These are phyloP conservation scores for Vaucheria bursata DNA, from an alignment of 352 stramenopile species.

Conservation along the genomic window DNA sequence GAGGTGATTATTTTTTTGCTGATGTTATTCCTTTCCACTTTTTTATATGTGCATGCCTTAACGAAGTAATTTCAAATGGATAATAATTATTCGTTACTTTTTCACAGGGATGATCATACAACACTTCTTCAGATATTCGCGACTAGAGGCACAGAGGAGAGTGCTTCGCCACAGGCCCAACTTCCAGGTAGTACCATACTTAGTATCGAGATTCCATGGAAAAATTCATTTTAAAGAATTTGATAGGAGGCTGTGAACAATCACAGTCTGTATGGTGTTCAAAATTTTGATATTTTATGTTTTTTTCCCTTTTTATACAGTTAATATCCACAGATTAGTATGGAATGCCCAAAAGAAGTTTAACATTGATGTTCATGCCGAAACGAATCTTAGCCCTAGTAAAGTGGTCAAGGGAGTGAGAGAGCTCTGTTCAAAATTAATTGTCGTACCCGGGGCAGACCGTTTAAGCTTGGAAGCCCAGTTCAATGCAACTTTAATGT, in stretches of 20 bases:
- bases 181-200: neutral
- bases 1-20: too few relatives aligned
- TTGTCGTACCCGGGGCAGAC: constrained; percentile 90
- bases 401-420: constrained; percentile 63
- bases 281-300: too few relatives aligned
- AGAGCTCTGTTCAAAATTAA: constrained; percentile 80
- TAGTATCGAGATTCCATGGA: neutral
- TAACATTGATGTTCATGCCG: constrained; percentile 48
- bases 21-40: too few relatives aligned
- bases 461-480: constrained; percentile 88
- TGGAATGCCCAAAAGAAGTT: constrained; percentile 85
- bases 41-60: too few relatives aligned
- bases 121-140: constrained; percentile 24
- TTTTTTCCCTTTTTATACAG: constrained; percentile 63
- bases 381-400: constrained; percentile 49
- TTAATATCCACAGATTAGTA: constrained; percentile 87
- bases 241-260: too few relatives aligned
- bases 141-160: constrained; percentile 25
- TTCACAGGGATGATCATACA: constrained; percentile 12
- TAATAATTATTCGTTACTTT: too few relatives aligned
- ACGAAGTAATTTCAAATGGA: too few relatives aligned
- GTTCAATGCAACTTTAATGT: constrained; percentile 93
- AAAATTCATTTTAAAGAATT: neutral
- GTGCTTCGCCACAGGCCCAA: constrained; percentile 28
- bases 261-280: too few relatives aligned